These are phyloP conservation scores for Pythium utonaiense DNA, from an alignment of 352 stramenopile genomes.

Conservation along the genomic window DNA sequence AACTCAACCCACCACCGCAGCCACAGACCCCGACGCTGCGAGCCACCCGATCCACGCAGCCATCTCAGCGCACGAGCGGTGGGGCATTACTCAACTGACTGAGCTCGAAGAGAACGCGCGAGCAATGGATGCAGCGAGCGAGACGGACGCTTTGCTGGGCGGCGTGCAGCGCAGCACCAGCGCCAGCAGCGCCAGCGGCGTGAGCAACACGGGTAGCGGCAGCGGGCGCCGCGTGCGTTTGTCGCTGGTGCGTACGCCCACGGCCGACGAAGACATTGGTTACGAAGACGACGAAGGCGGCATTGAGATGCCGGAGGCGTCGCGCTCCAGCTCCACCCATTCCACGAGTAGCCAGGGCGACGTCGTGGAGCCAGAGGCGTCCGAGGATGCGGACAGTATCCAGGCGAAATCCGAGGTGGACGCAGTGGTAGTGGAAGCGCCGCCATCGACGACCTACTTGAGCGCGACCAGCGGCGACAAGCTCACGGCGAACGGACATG, in stretches of 20 bases:
- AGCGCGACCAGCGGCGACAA: background rate
- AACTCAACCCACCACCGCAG: no score
- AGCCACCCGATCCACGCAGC: background rate
- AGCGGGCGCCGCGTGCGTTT: slow-evolving; percentile 17
- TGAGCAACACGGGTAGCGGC: slow-evolving; percentile 2
- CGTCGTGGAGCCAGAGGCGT: slow-evolving; percentile 17
- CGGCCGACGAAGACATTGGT: slow-evolving; percentile 4
- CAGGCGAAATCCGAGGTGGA: background rate
- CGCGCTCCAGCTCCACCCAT: slow-evolving; percentile 17
- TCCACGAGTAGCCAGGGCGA: slow-evolving; percentile 19
- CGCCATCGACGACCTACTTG: background rate
- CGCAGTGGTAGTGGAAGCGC: background rate
- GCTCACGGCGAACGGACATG: background rate
- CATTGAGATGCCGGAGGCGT: slow-evolving; percentile 8
- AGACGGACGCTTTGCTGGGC: slow-evolving; percentile 47
- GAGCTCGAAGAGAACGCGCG: no score
- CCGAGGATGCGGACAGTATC: background rate
- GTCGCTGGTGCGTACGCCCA: slow-evolving; percentile 6
- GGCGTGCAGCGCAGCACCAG: slow-evolving; percentile 16
- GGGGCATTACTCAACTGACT: no score
- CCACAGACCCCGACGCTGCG: no score
- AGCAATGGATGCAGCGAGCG: slow-evolving; percentile 35
- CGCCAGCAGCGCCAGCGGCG: slow-evolving; percentile 4
- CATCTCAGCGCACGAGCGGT: slow-evolving; percentile 3
- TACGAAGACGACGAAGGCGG: background rate